A percentile compares a stretch with the other conserved stretches of the same genome.
phyloP scores from a whole-genome alignment of 2,329 filamentous ascomycete species.

The Ophiocordyceps camponoti-saundersi region DNA sequence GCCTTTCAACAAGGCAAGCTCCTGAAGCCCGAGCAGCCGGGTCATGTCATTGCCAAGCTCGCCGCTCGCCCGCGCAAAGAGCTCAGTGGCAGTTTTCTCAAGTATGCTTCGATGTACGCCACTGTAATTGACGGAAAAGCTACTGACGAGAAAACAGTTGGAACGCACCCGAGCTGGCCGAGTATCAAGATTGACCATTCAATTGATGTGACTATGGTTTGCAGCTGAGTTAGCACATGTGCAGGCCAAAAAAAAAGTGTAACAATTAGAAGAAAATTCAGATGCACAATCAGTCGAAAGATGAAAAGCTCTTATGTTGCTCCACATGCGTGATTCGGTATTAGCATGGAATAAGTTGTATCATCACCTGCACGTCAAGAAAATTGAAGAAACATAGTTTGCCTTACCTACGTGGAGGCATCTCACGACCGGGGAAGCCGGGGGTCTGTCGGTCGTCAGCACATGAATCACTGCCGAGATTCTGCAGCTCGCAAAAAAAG shows the following conservation, averaged over 20 bases:
- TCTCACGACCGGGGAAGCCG: not conserved
- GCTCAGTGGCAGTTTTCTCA: conserved; percentile 62
- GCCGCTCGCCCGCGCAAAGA: conserved; percentile 45
- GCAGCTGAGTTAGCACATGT: conserved; percentile 4
- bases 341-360: conserved; percentile 60
- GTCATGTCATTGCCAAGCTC: conserved; percentile 69
- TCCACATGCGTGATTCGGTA: conserved; percentile 52
- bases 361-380: conserved; percentile 38
- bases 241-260: conserved; percentile 2
- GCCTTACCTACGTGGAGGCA: conserved; percentile 9
- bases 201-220: not conserved
- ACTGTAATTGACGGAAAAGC: not conserved
- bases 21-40: conserved; percentile 69
- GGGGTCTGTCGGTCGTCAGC: not conserved
- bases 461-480: not conserved
- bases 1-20: conserved; percentile 56
- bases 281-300: conserved; percentile 53
- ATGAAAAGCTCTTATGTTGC: conserved; percentile 63
- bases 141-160: conserved; percentile 13
- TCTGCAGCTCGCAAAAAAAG: not conserved
- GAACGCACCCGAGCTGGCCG: conserved; percentile 28
- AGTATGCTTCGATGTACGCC: conserved; percentile 24
- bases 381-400: conserved; percentile 5
- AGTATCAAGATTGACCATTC: conserved; percentile 26
- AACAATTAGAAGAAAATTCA: conserved; percentile 7